Evolutionary conservation across 2,329 filamentous ascomycete species (phyloP).

Genomic region (Ambrosiella cleistominuta): DNA sequence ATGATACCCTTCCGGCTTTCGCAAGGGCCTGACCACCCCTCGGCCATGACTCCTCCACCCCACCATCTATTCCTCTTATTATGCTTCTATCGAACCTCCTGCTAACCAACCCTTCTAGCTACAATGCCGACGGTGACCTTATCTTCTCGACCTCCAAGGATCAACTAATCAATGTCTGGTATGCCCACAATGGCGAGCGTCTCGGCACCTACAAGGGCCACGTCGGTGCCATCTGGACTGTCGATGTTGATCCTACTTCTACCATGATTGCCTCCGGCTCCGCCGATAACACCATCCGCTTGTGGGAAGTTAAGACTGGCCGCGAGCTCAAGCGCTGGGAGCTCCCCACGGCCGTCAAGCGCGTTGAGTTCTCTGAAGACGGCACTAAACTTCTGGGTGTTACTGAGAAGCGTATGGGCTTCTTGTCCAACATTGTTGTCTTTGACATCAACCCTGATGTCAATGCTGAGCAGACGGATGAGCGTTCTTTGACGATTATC

Average conservation of each 20-base stretch:
- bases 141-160: constrained; percentile 94
- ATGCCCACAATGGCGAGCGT: constrained; percentile 91
- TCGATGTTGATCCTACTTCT: constrained; percentile 86
- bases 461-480: constrained; percentile 66
- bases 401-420: constrained; percentile 97
- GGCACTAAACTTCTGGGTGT: constrained; percentile 79
- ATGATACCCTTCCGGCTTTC: no score
- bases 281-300: constrained; percentile 92
- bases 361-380: constrained; percentile 93
- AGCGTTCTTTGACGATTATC: constrained; percentile 71
- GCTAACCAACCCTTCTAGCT: constrained; percentile 30
- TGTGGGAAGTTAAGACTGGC: constrained; percentile 92
- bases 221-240: constrained; percentile 95
- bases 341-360: constrained; percentile 90
- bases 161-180: constrained; percentile 94
- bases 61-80: no score
- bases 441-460: constrained; percentile 75
- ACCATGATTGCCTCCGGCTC: constrained; percentile 87
- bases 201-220: constrained; percentile 94
- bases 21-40: no score
- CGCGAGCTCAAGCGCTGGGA: constrained; percentile 95
- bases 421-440: constrained; percentile 83
- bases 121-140: constrained; percentile 87
- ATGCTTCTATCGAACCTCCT: neutral
- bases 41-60: no score